Evolutionary conservation across 2,329 filamentous ascomycete genomes (phyloP).

Genomic region (Neonectria faginata): DNA sequence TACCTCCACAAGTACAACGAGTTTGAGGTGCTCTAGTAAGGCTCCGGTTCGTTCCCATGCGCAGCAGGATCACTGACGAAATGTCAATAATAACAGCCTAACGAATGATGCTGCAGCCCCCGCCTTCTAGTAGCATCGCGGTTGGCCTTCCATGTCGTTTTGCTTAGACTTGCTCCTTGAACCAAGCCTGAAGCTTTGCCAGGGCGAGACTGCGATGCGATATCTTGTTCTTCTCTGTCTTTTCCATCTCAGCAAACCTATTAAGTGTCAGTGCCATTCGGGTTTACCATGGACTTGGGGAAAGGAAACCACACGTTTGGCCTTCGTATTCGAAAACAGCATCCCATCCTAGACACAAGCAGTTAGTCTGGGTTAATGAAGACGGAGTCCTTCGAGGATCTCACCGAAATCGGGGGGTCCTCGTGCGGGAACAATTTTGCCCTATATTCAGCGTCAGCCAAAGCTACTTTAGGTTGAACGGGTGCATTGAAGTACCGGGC

Average conservation of each 20-base stretch:
- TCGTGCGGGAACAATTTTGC: constrained; percentile 86
- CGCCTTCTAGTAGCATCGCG: background rate
- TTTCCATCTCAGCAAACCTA: constrained; percentile 94
- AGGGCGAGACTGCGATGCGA: constrained; percentile 93
- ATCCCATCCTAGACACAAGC: constrained; percentile 80
- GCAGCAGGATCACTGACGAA: constrained; percentile 4
- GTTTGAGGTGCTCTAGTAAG: constrained; percentile 84
- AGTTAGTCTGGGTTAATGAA: constrained; percentile 22
- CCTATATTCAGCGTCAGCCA: constrained; percentile 48
- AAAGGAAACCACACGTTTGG: constrained; percentile 70
- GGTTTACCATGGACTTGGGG: background rate
- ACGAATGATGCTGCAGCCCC: constrained; percentile 1
- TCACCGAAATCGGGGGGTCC: constrained; percentile 86
- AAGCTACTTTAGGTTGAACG: background rate
- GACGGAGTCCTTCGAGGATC: constrained; percentile 39
- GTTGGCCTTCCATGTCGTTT: background rate
- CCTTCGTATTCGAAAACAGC: constrained; percentile 95
- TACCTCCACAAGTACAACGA: constrained; percentile 78
- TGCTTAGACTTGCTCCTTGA: constrained; percentile 60
- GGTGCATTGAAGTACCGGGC: constrained; percentile 65
- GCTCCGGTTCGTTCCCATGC: constrained; percentile 18
- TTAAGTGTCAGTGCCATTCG: constrained; percentile 25
- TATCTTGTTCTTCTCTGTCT: constrained; percentile 86
- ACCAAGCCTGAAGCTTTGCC: constrained; percentile 85
- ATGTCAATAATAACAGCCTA: constrained; percentile 1